Evolutionary conservation across 495 filamentous ascomycete species (phyloP), one percentile per base, ranked within the genome.

Genomic region (Daldinia childiae): DNA sequence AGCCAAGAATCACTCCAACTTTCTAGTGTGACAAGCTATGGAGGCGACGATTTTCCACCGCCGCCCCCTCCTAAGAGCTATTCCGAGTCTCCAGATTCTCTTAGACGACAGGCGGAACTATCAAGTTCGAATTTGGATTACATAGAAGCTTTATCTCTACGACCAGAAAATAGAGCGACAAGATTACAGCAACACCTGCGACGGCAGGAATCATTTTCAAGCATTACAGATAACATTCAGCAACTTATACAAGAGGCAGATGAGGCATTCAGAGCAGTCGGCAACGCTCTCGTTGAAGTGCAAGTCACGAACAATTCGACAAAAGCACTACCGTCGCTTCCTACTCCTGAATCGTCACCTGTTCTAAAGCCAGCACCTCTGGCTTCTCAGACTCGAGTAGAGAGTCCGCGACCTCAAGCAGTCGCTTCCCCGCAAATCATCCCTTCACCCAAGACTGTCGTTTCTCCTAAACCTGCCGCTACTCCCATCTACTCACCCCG

Each of bases 191-290:
- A 68, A 21, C 41, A 55, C 12, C 19, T 62, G 32, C 56, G 51
- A 12, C 69, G 72, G 5, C 67, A 70, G 19, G 58, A 71, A 4
- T 75, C 66, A 54, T 66, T 61, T 5, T 55, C 48, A 8, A 51
- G 66, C 27, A 62, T 65, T 54, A 79, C 72, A 1, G 76, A 74
- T 58, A 74, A 83, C 66, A 72, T 82, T 14, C 77, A 80, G 50
- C 76, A 80, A 56, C 80, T 86, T 72, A 82, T 82, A 62, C 75
- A 77, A 58, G 81, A 84, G 68, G 79, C 81, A 4, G 83, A 84
- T 55, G 76, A 82, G 59, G 82, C 82, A 24, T 83, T 83, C 64
- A 73, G 77, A 51, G 75, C 74, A 14, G 75, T 80, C 6, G 76
- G 75, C 15, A 68, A 61, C 54, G 75, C 80, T 5, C 51, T 83